Conservation (phyloP, 371 early-diverging fungal species). For the Mucor plumbeus region DNA sequence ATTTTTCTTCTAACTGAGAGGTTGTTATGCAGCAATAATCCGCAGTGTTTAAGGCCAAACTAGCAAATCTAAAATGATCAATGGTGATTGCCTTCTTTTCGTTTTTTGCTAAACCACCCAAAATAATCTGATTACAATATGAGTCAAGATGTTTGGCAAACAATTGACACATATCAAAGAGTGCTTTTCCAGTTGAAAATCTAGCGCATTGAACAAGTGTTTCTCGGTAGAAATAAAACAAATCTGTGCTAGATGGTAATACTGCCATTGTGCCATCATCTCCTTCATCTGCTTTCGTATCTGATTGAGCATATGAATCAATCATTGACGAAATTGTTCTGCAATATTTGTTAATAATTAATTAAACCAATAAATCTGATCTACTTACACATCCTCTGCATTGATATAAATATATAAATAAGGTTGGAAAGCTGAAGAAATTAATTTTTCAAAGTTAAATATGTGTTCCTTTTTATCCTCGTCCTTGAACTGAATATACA, state of each 20-base stretch:
- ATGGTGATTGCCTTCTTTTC: slow-evolving; percentile 64
- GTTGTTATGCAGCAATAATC: slow-evolving; percentile 93
- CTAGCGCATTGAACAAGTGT: slow-evolving; percentile 83
- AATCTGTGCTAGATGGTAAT: slow-evolving; percentile 85
- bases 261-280: slow-evolving; percentile 71
- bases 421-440: slow-evolving; percentile 89
- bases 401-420: slow-evolving; percentile 83
- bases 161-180: slow-evolving; percentile 73
- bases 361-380: too few relatives aligned
- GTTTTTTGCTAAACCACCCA: slow-evolving; percentile 73
- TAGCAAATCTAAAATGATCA: slow-evolving; percentile 69
- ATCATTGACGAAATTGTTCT: slow-evolving; percentile 69
- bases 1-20: slow-evolving; percentile 82
- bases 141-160: slow-evolving; percentile 80
- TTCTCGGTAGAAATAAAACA: slow-evolving; percentile 89
- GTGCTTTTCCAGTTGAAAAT: slow-evolving; percentile 83
- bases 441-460: slow-evolving; percentile 68
- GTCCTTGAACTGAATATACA: slow-evolving; percentile 12
- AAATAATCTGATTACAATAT: slow-evolving; percentile 76
- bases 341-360: not conserved
- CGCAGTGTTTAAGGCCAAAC: slow-evolving; percentile 87
- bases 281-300: slow-evolving; percentile 57
- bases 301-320: slow-evolving; percentile 52
- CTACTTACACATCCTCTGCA: slow-evolving; percentile 75
- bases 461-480: slow-evolving; percentile 3